A percentile compares a stretch with the other conserved stretches of the same genome.
phyloP scores from a whole-genome alignment of 1,284 basidiomycete species.

The Termitomyces sp. region DNA sequence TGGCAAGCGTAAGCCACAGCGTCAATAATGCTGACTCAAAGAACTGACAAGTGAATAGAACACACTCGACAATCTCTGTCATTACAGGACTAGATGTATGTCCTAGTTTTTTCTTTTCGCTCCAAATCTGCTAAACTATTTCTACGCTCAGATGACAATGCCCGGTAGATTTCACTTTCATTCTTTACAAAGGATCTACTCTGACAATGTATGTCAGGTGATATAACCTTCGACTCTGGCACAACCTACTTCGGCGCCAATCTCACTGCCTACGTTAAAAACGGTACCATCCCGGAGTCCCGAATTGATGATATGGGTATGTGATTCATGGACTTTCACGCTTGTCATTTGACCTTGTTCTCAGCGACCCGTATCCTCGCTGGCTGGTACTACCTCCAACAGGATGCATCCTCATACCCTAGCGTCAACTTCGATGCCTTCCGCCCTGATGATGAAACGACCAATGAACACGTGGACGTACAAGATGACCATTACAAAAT shows the following conservation, averaged over 20 bases:
- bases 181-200: not conserved
- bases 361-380: constrained; percentile 55
- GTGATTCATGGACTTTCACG: constrained; percentile 1
- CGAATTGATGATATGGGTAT: constrained; percentile 66
- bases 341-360: not conserved
- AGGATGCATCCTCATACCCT: constrained; percentile 60
- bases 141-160: constrained; percentile 56
- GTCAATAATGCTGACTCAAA: not conserved
- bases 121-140: not conserved
- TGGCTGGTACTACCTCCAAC: constrained; percentile 55
- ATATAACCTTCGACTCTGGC: constrained; percentile 49
- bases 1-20: constrained; percentile 48
- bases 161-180: constrained; percentile 40
- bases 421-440: constrained; percentile 58
- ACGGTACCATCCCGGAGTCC: constrained; percentile 60
- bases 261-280: constrained; percentile 63
- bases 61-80: constrained; percentile 51
- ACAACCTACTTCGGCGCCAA: constrained; percentile 56
- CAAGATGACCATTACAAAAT: constrained; percentile 69
- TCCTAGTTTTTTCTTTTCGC: constrained; percentile 1
- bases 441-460: constrained; percentile 42
- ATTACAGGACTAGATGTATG: constrained; percentile 66
- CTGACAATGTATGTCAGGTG: constrained; percentile 21
- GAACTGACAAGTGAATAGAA: constrained; percentile 20
- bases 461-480: constrained; percentile 70